A percentile compares a stretch with the other conserved stretches of the same genome.
These are phyloP conservation scores for Phaeophleospora eucalypticola DNA, from an alignment of 2,329 filamentous ascomycete species.

Conservation along the genomic window DNA sequence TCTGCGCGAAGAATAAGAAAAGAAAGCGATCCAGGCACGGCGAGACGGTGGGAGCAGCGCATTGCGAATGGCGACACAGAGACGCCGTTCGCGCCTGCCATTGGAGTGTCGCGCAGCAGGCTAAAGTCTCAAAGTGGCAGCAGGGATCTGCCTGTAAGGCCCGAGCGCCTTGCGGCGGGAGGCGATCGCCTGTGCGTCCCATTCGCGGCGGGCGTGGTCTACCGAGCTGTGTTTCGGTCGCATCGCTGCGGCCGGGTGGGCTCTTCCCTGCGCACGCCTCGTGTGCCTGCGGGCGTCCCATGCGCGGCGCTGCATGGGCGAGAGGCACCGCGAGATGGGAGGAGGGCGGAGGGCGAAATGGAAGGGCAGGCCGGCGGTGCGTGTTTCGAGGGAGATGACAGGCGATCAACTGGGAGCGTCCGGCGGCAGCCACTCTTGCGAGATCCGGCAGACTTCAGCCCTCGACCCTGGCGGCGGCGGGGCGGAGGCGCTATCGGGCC, in stretches of 20 bases:
- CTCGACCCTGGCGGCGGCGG: no score
- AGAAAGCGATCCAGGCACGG: no score
- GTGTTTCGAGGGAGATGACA: not conserved
- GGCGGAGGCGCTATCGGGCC: not conserved
- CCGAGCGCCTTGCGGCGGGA: conserved; percentile 17
- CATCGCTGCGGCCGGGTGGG: conserved; percentile 5
- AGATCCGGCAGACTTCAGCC: no score
- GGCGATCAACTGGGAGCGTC: no score
- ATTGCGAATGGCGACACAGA: conserved; percentile 18
- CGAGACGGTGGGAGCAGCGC: no score
- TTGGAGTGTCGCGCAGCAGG: conserved; percentile 16
- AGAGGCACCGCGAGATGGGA: not conserved
- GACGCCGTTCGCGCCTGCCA: conserved; percentile 11
- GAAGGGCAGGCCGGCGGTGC: not conserved
- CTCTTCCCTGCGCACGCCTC: conserved; percentile 11
- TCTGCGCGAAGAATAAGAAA: no score
- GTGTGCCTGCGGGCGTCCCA: not conserved
- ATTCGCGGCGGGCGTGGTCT: conserved; percentile 10
- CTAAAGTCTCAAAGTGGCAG: conserved; percentile 4
- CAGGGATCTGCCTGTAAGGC: conserved; percentile 10
- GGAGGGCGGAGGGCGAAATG: not conserved
- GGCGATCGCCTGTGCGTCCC: conserved; percentile 12
- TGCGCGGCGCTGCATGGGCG: not conserved
- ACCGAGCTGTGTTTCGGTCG: conserved; percentile 8
- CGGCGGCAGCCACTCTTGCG: no score